Evolutionary conservation across 2,329 filamentous ascomycete genomes (phyloP), one percentile per base, ranked within the genome.

Genomic region (Fusarium sacchari): DNA sequence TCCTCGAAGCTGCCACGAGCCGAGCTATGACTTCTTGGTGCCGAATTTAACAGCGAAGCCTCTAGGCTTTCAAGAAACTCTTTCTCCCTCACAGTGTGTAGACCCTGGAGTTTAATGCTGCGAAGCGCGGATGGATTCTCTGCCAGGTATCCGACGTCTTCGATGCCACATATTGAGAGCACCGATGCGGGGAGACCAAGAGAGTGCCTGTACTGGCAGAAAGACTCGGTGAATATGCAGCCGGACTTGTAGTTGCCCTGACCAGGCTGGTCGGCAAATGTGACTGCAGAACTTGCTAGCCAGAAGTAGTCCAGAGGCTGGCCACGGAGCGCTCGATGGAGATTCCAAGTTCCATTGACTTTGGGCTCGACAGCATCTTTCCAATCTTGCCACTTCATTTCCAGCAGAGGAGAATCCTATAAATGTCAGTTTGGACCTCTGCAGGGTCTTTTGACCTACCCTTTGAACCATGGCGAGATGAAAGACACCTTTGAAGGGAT

Each of bases 271-370:
- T 67, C 72, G 0, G 43, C 58, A 5, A 71, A 22, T 0, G 61
- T 61, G 3, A 55, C 65, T 0, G 18, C 34, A 10, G 71, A 73
- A 5, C 71, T 69, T 3, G 67, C 64, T 7, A 74, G 30, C 30
- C 66, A 47, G 66, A 83, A 86, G 74, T 86, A 83, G 64, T 84
- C 82, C 0, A 84, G 59, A 0, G 55, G 44, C 9, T 70, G 50
- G 7, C 14, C 28, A 0, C 55, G 46, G 1, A 73, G 39, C 1
- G 67, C 52, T 9, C 40, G 44, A 36, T 84, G 79, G 0, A 84
- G 72, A 24, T 82, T 79, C 56, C 67, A 74, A 1, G 77, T 78
- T 0, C 82, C 81, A 1, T 73, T 49, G 0, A 82, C 76, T 67
- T 84, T 85, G 22, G 83, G 81, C 9, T 63, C 62, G 4, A 80